A percentile compares a stretch with the other conserved stretches of the same genome.
phyloP scores from a whole-genome alignment of 306 rosid species.

The Dryas drummondii region DNA sequence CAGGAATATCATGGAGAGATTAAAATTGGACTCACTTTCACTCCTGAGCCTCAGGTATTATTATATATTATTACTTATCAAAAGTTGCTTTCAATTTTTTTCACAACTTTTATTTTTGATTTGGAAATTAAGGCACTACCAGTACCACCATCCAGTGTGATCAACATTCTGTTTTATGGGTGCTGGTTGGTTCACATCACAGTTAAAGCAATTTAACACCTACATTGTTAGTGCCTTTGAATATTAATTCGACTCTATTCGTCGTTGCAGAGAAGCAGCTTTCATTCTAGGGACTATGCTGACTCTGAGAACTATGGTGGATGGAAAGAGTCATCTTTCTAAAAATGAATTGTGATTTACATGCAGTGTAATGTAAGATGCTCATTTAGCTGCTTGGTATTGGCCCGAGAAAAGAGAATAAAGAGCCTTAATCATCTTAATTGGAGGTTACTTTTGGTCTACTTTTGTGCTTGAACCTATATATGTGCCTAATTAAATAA shows the following conservation, averaged over 20 bases:
- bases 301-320: conserved; percentile 52
- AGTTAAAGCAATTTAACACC: background rate
- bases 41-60: conserved; percentile 27
- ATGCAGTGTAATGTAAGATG: background rate
- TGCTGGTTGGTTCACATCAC: background rate
- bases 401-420: background rate
- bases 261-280: background rate
- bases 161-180: too few species aligned
- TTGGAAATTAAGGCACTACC: too few species aligned
- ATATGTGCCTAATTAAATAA: background rate
- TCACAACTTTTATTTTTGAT: background rate
- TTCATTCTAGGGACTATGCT: background rate
- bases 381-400: background rate
- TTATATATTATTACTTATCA: background rate
- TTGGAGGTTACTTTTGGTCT: background rate
- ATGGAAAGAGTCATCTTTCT: conserved; percentile 55
- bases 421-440: conserved; percentile 4
- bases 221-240: background rate
- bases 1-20: conserved; percentile 51
- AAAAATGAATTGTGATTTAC: background rate
- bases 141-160: too few species aligned
- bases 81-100: background rate
- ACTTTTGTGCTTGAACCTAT: background rate
- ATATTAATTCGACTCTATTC: background rate
- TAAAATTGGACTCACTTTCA: conserved; percentile 49